phyloP scores from a whole-genome alignment of 306 rosid species.

The Sophora flavescens region DNA sequence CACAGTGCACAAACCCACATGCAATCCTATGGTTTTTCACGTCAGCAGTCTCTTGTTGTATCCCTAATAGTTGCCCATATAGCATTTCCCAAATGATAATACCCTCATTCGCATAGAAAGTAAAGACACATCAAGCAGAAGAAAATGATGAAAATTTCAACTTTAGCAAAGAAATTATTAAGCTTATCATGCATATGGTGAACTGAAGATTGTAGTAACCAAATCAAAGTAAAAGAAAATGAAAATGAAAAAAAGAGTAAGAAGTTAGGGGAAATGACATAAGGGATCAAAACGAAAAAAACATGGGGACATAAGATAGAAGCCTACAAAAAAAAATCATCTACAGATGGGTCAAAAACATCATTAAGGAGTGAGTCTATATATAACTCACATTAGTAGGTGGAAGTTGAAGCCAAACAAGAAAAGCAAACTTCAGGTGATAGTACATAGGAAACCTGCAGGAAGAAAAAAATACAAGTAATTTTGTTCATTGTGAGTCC shows the following conservation, averaged over 20 bases:
- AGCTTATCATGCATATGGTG: neutral
- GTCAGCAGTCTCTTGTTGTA: neutral
- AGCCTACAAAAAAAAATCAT: neutral
- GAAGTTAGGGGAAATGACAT: neutral
- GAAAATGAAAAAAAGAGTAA: neutral
- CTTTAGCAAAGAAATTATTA: neutral
- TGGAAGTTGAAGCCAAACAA: constrained; percentile 99
- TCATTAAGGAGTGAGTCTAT: constrained; percentile 20
- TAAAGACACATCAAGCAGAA: neutral
- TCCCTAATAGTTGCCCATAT: constrained; percentile 12
- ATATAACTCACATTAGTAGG: constrained; percentile 67
- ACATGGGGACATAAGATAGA: neutral
- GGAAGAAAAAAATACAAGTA: constrained; percentile 20
- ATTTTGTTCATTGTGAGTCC: constrained; percentile 8
- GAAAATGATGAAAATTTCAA: constrained; percentile 24
- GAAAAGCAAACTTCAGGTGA: constrained; percentile 91
- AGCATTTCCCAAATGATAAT: constrained; percentile 9
- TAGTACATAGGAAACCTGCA: constrained; percentile 92
- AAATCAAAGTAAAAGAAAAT: constrained; percentile 2
- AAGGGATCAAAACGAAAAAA: neutral
- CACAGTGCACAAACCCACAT: neutral
- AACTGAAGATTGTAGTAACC: constrained; percentile 3
- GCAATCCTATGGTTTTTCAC: constrained; percentile 26
- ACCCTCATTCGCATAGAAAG: neutral
- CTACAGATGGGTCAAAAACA: constrained; percentile 24